Conservation (phyloP, 352 stramenopile species). For the Phytopythium helicoides region DNA sequence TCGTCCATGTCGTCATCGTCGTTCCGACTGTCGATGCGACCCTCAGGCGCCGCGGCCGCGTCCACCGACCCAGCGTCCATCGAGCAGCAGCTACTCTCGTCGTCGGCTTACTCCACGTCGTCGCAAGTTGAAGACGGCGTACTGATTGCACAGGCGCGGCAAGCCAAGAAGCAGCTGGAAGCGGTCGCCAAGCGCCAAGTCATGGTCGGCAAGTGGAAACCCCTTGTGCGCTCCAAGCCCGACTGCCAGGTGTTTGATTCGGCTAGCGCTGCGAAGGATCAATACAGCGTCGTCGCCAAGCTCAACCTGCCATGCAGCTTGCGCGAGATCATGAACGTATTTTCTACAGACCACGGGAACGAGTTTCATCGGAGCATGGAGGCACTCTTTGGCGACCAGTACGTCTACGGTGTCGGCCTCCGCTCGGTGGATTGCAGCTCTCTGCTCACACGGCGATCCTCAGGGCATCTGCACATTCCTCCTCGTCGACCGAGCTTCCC, state of each 20-base stretch:
- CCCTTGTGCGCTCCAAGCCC: conserved; percentile 20
- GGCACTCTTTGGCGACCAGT: conserved; percentile 58
- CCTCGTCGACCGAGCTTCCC: neutral
- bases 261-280: conserved; percentile 31
- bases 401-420: conserved; percentile 53
- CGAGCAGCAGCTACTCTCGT: conserved; percentile 30
- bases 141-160: conserved; percentile 26
- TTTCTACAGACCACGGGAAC: conserved; percentile 36
- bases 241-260: conserved; percentile 57
- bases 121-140: conserved; percentile 26
- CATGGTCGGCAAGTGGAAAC: conserved; percentile 49
- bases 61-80: conserved; percentile 9
- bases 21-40: neutral
- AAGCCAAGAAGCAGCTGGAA: conserved; percentile 46
- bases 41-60: conserved; percentile 1
- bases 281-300: conserved; percentile 60
- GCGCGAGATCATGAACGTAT: conserved; percentile 56
- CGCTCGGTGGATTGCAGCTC: conserved; percentile 31
- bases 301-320: conserved; percentile 58
- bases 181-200: conserved; percentile 36
- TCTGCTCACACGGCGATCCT: conserved; percentile 1
- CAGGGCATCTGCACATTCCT: neutral
- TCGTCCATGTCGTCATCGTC: conserved; percentile 15
- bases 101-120: conserved; percentile 28
- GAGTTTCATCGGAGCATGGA: conserved; percentile 69